A percentile compares a stretch with the other conserved stretches of the same genome.
phyloP scores from a whole-genome alignment of 257 asterid genomes.

The Solanum piurae region DNA sequence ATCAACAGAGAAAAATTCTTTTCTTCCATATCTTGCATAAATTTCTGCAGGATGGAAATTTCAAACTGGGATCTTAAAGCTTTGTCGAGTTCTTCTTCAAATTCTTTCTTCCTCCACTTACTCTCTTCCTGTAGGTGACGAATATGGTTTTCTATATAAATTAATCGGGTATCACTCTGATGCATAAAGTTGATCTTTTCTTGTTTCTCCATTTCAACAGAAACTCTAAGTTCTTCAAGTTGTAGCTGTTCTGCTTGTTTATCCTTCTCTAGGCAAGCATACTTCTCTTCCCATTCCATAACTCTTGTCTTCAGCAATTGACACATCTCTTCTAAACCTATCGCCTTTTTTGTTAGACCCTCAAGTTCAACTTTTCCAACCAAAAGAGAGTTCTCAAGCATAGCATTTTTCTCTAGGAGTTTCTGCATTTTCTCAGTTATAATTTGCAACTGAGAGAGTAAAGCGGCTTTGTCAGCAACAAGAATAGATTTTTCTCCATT shows the following conservation, averaged over 20 bases:
- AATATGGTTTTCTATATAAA: constrained; percentile 55
- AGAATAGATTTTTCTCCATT: constrained; percentile 54
- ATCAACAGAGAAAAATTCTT: constrained; percentile 51
- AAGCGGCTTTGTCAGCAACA: constrained; percentile 61
- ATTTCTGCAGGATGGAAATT: constrained; percentile 67
- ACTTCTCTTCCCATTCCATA: constrained; percentile 49
- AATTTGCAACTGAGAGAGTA: constrained; percentile 57
- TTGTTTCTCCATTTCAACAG: constrained; percentile 55
- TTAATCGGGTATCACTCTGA: constrained; percentile 42
- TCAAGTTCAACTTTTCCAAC: constrained; percentile 67
- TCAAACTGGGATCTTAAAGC: constrained; percentile 75
- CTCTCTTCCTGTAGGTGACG: constrained; percentile 65
- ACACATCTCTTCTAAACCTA: constrained; percentile 66
- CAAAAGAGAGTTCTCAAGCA: constrained; percentile 60
- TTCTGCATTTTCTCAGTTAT: constrained; percentile 66
- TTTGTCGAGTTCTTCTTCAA: constrained; percentile 69
- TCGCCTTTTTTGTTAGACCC: constrained; percentile 72
- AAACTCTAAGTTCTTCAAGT: constrained; percentile 43
- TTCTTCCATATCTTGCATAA: constrained; percentile 80
- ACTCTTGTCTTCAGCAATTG: constrained; percentile 54
- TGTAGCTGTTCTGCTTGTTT: constrained; percentile 50
- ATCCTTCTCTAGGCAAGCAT: constrained; percentile 58
- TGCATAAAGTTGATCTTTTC: constrained; percentile 36
- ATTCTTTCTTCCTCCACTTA: constrained; percentile 51
- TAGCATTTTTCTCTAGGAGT: constrained; percentile 56